Conservation (phyloP, 2,329 filamentous ascomycete genomes). For the Dactylellina cionopaga region DNA sequence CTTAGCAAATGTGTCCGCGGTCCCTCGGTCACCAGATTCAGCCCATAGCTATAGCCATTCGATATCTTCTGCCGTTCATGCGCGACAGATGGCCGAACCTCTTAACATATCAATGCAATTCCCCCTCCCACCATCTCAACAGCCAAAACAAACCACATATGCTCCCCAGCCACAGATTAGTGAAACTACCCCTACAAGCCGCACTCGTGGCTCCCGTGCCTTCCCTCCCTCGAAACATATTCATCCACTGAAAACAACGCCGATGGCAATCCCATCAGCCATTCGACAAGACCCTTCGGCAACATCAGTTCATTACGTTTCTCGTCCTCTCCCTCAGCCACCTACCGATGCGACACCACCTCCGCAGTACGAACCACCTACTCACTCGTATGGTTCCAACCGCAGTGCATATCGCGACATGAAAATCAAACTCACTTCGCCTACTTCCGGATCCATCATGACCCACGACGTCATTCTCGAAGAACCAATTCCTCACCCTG, state of each 20-base stretch:
- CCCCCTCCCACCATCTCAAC: constrained; percentile 32
- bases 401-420: constrained; percentile 36
- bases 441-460: constrained; percentile 17
- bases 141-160: not conserved
- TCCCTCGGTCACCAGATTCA: constrained; percentile 24
- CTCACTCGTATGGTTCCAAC: constrained; percentile 2
- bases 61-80: constrained; percentile 28
- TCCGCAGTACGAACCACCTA: constrained; percentile 43
- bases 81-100: constrained; percentile 32
- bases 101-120: constrained; percentile 34
- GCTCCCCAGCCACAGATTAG: not conserved
- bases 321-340: constrained; percentile 44
- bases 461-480: constrained; percentile 45
- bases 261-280: constrained; percentile 41
- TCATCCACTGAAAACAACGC: constrained; percentile 42
- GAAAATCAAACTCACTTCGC: constrained; percentile 37
- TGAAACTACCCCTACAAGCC: constrained; percentile 15
- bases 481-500: constrained; percentile 26
- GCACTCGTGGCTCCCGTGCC: constrained; percentile 26
- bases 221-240: constrained; percentile 44
- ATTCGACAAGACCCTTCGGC: constrained; percentile 25
- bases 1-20: constrained; percentile 9
- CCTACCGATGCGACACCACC: constrained; percentile 45
- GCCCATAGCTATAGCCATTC: constrained; percentile 24
- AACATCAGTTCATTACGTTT: constrained; percentile 30